Evolutionary conservation across 2,329 filamentous ascomycete species (phyloP), one percentile per base, ranked within the genome.

Genomic region (Botryotinia convoluta): DNA sequence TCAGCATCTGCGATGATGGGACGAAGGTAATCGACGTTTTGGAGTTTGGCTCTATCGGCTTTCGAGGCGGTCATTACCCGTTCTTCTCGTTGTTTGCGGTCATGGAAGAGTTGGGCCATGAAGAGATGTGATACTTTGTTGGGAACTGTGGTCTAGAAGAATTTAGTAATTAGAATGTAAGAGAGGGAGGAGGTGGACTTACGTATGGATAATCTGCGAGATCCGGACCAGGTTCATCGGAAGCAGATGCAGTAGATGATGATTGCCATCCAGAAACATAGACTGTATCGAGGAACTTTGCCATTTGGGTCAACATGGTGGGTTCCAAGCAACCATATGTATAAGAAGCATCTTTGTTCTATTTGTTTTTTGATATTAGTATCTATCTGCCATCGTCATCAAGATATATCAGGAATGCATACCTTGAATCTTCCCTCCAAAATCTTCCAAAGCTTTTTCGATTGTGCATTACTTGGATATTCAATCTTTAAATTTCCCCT

Each of bases 261-360:
- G 93, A 97, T 85, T 99, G 96, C 96, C 96, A 99, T 77, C 96
- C 96, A 72, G 96, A 98, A 75, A 99, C 96, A 83, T 99, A 99
- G 82, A 99, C 93, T 48, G 96, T 99, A 82, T 99, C 96, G 75
- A 99, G 88, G 83, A 97, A 98, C 85, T 98, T 97, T 79, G 95
- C 95, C 96, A 99, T 99, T 84, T 99, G 96, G 42, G 96, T 98
- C 82, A 99, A 89, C 93, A 98, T 98, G 73, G 97, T 97, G 18
- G 96, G 96, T 82, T 99, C 96, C 77, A 99, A 87, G 85, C 96
- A 98, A 80, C 96, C 96, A 82, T 98, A 99, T 73, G 96, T 99
- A 86, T 92, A 97, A 84, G 93, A 97, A 65, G 93, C 93, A 81
- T 96, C 92, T 79, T 90, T 90, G 81, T 88, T 92, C 93, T 97